These are phyloP conservation scores for Lepidium africanum DNA, from an alignment of 345 rosid species.

Conservation along the genomic window DNA sequence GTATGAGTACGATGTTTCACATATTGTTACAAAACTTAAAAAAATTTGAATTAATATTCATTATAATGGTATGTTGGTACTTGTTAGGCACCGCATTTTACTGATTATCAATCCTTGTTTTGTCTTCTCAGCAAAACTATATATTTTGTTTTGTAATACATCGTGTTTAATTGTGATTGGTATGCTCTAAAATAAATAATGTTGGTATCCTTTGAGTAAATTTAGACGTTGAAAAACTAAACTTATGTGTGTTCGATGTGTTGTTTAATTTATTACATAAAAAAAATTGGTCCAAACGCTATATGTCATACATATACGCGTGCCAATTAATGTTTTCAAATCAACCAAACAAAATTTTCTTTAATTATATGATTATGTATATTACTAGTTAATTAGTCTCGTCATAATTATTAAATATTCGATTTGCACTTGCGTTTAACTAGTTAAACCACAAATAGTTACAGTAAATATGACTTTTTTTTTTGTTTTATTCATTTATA, in stretches of 20 bases:
- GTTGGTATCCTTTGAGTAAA: background rate
- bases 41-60: background rate
- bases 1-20: constrained; percentile 25
- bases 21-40: background rate
- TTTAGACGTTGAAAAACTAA: constrained; percentile 25
- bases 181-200: background rate
- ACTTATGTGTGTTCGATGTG: constrained; percentile 5
- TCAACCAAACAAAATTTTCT: background rate
- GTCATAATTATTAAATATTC: background rate
- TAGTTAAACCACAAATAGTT: background rate
- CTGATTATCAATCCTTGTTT: constrained; percentile 11
- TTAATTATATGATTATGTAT: background rate
- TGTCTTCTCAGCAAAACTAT: constrained; percentile 15
- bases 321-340: background rate
- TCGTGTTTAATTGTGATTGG: constrained; percentile 14
- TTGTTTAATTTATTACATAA: background rate
- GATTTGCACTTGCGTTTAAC: background rate
- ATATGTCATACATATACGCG: background rate
- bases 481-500: background rate
- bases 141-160: constrained; percentile 8
- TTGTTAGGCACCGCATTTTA: constrained; percentile 23
- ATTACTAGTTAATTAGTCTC: background rate
- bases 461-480: background rate
- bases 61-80: constrained; percentile 14
- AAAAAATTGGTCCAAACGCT: constrained; percentile 17